Base-by-base conservation (phyloP, 768 basidiomycete species). In the Rhizopogon roseolus region DNA sequence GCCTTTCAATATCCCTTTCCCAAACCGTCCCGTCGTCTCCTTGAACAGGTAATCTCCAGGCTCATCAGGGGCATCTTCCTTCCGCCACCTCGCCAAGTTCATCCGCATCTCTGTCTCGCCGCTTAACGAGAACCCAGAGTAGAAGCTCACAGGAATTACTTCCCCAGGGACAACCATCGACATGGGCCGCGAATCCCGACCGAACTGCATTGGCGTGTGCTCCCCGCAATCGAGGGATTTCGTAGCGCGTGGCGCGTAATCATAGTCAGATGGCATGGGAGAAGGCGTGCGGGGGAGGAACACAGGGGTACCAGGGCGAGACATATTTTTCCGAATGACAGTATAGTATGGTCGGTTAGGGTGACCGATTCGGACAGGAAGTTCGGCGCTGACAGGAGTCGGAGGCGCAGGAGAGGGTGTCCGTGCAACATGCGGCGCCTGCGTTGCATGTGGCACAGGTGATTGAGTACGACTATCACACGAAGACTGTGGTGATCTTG, bases 31-130 rank as follows among this genome's bases (percentile, higher is more conserved):
- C 53, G 49, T 69, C 54, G 49, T 69, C 54, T 69, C 69, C 27
- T 56, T 56, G 58, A 71, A 71, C 9, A 57, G 64, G 50, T 67
- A 71, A 10, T 57, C 62, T 34, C 69, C 65, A 1, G 69, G 67
- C 41, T 65, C 62, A 50, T 66, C 58, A 2, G 64, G 67, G 22
- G 65, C 64, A 40, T 71, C 55, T 43, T 67, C 66, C 43, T 50
- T 62, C 50, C 64, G 61, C 61, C 71, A 66, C 56, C 65, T 65
- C 8, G 81, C 81, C 36, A 82, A 64, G 1, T 77, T 75, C 79
- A 82, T 82, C 58, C 76, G 71, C 66, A 82, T 57, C 62, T 84
- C 82, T 51, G 77, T 80, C 66, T 83, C 80, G 10, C 82, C 82
- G 50, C 81, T 84, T 58, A 84, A 68, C 52, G 82, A 84, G 62